Evolutionary conservation across 306 rosid species (phyloP).

Genomic region (Citrullus mucosospermus): DNA sequence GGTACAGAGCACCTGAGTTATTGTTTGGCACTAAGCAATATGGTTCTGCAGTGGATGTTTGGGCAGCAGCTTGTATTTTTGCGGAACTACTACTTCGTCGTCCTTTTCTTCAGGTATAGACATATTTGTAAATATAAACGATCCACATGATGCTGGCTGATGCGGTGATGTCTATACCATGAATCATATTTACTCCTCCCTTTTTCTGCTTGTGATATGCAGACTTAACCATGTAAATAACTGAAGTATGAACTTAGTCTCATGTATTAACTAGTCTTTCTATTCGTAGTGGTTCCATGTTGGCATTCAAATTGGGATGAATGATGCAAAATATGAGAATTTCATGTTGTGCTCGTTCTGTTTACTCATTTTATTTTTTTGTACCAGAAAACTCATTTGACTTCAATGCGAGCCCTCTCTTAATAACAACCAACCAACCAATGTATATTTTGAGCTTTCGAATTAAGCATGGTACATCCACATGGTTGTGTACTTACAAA

Average conservation of each 20-base stretch:
- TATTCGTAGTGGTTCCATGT: not conserved
- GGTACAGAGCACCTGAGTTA: conserved; percentile 99
- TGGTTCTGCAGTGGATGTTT: conserved; percentile 93
- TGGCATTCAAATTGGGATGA: not conserved
- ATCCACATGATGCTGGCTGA: not conserved
- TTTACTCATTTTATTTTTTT: not conserved
- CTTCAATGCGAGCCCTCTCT: not conserved
- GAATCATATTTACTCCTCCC: not conserved
- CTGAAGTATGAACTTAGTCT: not conserved
- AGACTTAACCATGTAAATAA: not conserved
- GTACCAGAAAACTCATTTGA: not conserved
- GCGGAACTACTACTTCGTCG: conserved; percentile 88
- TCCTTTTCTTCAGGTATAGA: conserved; percentile 80
- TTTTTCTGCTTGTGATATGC: not conserved
- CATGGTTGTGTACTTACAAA: not conserved
- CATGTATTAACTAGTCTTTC: not conserved
- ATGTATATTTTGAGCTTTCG: not conserved
- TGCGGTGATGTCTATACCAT: not conserved
- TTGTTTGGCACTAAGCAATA: conserved; percentile 90
- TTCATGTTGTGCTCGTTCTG: not conserved
- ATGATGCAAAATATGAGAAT: not conserved
- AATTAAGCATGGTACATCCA: not conserved
- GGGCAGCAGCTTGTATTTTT: conserved; percentile 98
- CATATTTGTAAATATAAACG: not conserved
- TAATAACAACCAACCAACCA: not conserved